Conservation (phyloP, 768 basidiomycete genomes). For the Austroboletus eburneus region DNA sequence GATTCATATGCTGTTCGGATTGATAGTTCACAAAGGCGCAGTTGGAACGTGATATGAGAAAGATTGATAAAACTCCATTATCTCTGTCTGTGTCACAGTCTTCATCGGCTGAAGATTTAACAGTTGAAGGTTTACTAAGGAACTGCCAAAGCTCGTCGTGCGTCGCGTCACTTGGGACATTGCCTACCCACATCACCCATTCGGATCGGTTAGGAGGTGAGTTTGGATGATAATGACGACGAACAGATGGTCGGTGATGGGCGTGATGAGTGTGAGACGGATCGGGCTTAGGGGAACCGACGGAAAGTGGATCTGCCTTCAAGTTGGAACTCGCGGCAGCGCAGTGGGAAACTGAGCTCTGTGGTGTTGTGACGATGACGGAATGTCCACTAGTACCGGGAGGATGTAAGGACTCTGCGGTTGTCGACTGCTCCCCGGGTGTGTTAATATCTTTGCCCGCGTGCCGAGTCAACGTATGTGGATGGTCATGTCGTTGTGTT, state of each 20-base stretch:
- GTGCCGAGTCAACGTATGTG: no score
- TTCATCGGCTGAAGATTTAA: slow-evolving; percentile 9
- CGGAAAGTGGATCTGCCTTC: slow-evolving; percentile 3
- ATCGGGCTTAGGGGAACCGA: slow-evolving; percentile 1
- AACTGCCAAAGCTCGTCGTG: slow-evolving; percentile 85
- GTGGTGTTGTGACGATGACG: no score
- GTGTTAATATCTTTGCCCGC: no score
- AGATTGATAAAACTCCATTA: slow-evolving; percentile 76
- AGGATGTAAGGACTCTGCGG: no score
- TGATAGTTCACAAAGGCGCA: slow-evolving; percentile 93
- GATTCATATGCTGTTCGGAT: slow-evolving; percentile 53
- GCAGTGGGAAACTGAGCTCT: no score
- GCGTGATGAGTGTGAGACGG: slow-evolving; percentile 1
- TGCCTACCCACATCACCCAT: slow-evolving; percentile 97
- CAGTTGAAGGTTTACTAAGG: slow-evolving; percentile 50
- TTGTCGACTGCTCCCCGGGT: no score
- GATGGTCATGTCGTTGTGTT: no score
- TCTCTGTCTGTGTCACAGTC: neutral
- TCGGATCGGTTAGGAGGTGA: slow-evolving; percentile 74
- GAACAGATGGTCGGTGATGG: slow-evolving; percentile 33
- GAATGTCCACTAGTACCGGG: no score
- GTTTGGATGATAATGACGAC: slow-evolving; percentile 64
- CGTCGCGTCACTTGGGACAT: slow-evolving; percentile 79
- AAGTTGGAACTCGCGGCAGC: neutral
- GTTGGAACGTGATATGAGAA: slow-evolving; percentile 90